Base-by-base conservation (phyloP, 805 yeast species). In the Cyberlindnera bimundalis region DNA sequence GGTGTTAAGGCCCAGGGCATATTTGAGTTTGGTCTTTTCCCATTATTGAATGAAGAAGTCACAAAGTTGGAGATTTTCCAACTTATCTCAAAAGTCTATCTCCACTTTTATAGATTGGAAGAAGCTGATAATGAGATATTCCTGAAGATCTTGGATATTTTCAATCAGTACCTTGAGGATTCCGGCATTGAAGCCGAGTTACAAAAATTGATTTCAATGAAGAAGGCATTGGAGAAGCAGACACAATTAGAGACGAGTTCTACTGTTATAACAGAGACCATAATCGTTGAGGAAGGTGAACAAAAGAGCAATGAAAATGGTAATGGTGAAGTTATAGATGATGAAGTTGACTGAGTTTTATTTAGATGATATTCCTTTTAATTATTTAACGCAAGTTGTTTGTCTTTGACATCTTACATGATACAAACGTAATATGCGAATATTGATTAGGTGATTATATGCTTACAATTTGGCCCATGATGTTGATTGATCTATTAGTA, bases 1-100 rank as follows among this genome's bases (percentile, higher is more conserved):
- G 61, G 69, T 3, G 58, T 75, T 6, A 65, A 76, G 0, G 73
- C 81, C 0, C 62, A 65, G 19, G 81, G 78, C 7, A 53, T 86
- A 4, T 81, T 89, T 46, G 89, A 84, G 33, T 73, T 73, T 29
- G 91, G 90, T 1, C 67, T 91, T 27, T 74, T 88, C 56, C 89
- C 96, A 12, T 67, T 87, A 35, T 65, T 87, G 25, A 69, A 75
- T 19, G 85, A 81, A 45, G 68, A 85, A 24, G 68, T 83, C 40
- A 81, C 93, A 0, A 81, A 88, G 37, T 67, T 73, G 37, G 88
- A 82, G 45, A 78, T 84, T 1, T 68, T 93, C 40, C 69, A 77
- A 11, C 61, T 86, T 35, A 69, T 84, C 10, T 79, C 95, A 42
- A 84, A 84, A 54, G 69, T 74, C n/a, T 79, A 76, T 49, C 46